A percentile compares a stretch with the other conserved stretches of the same genome.
Conservation (phyloP, 345 rosid species). For the Nasturtium officinale region DNA sequence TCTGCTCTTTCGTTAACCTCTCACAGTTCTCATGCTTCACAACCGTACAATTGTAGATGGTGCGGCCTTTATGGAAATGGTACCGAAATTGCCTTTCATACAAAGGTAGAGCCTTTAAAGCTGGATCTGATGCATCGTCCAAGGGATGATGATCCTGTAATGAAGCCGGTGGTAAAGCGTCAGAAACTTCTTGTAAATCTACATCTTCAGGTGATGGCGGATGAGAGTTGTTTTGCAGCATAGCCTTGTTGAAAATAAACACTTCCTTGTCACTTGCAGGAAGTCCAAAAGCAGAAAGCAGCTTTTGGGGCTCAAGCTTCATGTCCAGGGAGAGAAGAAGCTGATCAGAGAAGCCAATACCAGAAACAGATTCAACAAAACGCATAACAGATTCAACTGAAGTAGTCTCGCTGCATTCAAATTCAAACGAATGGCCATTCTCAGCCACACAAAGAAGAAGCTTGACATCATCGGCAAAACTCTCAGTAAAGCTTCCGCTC, state of each 20-base stretch:
- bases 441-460: slow-evolving; percentile 87
- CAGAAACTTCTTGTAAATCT: slow-evolving; percentile 55
- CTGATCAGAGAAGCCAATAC: slow-evolving; percentile 71
- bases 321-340: slow-evolving; percentile 78
- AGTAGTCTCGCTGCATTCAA: slow-evolving; percentile 66
- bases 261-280: slow-evolving; percentile 71
- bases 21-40: slow-evolving; percentile 58
- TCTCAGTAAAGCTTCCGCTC: slow-evolving; percentile 68
- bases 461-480: slow-evolving; percentile 59
- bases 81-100: slow-evolving; percentile 86
- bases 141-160: slow-evolving; percentile 69
- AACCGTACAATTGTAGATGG: slow-evolving; percentile 60
- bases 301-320: slow-evolving; percentile 82
- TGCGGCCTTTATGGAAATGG: slow-evolving; percentile 69
- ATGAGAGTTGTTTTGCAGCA: slow-evolving; percentile 62
- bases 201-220: slow-evolving; percentile 72
- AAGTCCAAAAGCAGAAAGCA: slow-evolving; percentile 75
- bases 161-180: slow-evolving; percentile 56
- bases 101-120: slow-evolving; percentile 88
- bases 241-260: slow-evolving; percentile 73
- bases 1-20: slow-evolving; percentile 75
- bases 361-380: slow-evolving; percentile 55
- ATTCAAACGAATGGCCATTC: slow-evolving; percentile 77
- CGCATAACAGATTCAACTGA: slow-evolving; percentile 81
- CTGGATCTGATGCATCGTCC: slow-evolving; percentile 90